Percentiles rank a stretch among this genome's conserved stretches.
phyloP scores from a whole-genome alignment of 2,329 filamentous ascomycete species.

The Colletotrichum orbiculare region DNA sequence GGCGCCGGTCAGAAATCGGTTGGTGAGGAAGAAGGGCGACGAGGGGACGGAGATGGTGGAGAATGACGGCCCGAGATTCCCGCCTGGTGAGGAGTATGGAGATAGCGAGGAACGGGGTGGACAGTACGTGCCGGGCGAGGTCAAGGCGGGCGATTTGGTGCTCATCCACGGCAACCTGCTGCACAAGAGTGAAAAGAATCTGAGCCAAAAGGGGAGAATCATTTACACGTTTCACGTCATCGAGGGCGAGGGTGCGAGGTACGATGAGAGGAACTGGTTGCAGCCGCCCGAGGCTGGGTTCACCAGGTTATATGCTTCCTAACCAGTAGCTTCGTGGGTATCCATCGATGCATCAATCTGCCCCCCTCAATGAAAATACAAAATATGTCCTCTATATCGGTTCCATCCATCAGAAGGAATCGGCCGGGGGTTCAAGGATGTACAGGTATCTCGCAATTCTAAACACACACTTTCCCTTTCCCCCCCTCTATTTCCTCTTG shows the following conservation, averaged over 20 bases:
- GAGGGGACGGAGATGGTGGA: slow-evolving; percentile 76
- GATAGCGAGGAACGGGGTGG: slow-evolving; percentile 52
- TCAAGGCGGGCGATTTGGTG: slow-evolving; percentile 90
- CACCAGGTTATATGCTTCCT: slow-evolving; percentile 68
- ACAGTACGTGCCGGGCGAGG: slow-evolving; percentile 82
- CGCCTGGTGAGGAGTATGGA: slow-evolving; percentile 60
- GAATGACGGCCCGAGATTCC: slow-evolving; percentile 75
- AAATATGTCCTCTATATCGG: slow-evolving; percentile 18
- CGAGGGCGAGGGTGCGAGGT: slow-evolving; percentile 78
- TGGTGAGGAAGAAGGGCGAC: slow-evolving; percentile 72
- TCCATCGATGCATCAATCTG: slow-evolving; percentile 33
- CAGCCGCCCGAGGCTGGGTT: slow-evolving; percentile 87
- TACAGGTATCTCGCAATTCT: slow-evolving; percentile 4
- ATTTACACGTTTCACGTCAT: slow-evolving; percentile 99
- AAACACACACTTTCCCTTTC: not conserved
- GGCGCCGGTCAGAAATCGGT: slow-evolving; percentile 76
- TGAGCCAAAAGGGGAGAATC: slow-evolving; percentile 85
- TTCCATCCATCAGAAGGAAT: slow-evolving; percentile 1
- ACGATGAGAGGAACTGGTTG: slow-evolving; percentile 93
- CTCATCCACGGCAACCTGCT: slow-evolving; percentile 95
- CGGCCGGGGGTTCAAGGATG: not conserved
- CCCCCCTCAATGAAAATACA: slow-evolving; percentile 7
- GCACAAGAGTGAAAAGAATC: slow-evolving; percentile 96
- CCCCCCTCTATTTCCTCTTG: slow-evolving; percentile 3
- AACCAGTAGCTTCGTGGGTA: slow-evolving; percentile 18